These are phyloP conservation scores for Pyrus bretschneideri DNA, from an alignment of 306 rosid species.

Conservation along the genomic window DNA sequence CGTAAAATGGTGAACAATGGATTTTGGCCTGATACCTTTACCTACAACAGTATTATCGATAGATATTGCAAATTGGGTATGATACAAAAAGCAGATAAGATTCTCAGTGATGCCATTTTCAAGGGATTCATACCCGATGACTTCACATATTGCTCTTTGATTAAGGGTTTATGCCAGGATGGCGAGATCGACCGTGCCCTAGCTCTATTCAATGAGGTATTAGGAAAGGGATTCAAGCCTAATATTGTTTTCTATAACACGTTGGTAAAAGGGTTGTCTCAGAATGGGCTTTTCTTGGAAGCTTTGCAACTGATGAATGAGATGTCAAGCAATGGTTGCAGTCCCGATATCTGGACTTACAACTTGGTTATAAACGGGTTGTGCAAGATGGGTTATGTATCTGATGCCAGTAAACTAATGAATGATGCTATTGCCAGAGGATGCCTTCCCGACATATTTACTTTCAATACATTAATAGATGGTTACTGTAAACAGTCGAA, in stretches of 20 bases:
- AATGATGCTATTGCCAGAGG: slow-evolving; percentile 69
- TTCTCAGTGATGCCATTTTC: slow-evolving; percentile 66
- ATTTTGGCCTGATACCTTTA: slow-evolving; percentile 63
- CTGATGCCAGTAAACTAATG: slow-evolving; percentile 61
- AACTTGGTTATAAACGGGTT: slow-evolving; percentile 71
- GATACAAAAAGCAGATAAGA: slow-evolving; percentile 60
- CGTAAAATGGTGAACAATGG: slow-evolving; percentile 77
- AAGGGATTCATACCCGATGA: slow-evolving; percentile 84
- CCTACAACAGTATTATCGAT: slow-evolving; percentile 71
- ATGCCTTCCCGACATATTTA: slow-evolving; percentile 73
- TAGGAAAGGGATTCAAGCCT: slow-evolving; percentile 57
- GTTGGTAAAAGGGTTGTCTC: slow-evolving; percentile 70
- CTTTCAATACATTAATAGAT: slow-evolving; percentile 79
- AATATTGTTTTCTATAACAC: slow-evolving; percentile 68
- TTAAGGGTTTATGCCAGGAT: slow-evolving; percentile 60
- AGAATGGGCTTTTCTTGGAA: slow-evolving; percentile 67
- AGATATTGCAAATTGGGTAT: slow-evolving; percentile 74
- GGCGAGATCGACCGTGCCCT: slow-evolving; percentile 64
- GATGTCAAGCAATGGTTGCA: slow-evolving; percentile 66
- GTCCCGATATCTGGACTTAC: slow-evolving; percentile 70
- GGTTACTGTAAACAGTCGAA: slow-evolving; percentile 71
- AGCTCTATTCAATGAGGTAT: slow-evolving; percentile 55
- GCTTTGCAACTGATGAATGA: slow-evolving; percentile 77
- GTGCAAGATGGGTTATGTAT: slow-evolving; percentile 85
- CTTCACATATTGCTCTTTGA: slow-evolving; percentile 72